These are phyloP conservation scores for Pseudognaphalium luteoalbum DNA, from an alignment of 129 eudicot genomes.

Conservation along the genomic window DNA sequence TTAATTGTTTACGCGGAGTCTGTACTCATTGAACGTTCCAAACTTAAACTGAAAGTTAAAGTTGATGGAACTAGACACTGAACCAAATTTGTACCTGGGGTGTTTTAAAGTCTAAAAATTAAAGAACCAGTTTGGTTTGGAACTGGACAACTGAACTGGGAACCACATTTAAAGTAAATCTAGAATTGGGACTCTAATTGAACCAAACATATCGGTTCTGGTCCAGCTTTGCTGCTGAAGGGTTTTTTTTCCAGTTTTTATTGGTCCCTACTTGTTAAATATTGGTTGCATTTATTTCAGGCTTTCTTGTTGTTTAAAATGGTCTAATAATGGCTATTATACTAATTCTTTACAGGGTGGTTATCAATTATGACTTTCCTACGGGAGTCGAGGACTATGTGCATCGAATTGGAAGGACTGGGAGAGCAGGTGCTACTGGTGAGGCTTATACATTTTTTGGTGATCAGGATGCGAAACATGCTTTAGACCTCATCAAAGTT, in stretches of 20 bases:
- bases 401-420: slow-evolving; percentile 97
- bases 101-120: not conserved
- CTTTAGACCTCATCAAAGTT: slow-evolving; percentile 76
- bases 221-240: no score
- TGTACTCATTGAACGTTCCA: not conserved
- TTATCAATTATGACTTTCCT: slow-evolving; percentile 89
- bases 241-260: no score
- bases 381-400: slow-evolving; percentile 94
- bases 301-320: not conserved
- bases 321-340: not conserved
- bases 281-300: not conserved
- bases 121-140: not conserved
- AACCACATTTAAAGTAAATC: no score
- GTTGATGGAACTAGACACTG: not conserved
- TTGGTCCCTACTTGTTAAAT: no score
- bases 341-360: slow-evolving; percentile 53
- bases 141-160: not conserved
- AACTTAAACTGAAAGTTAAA: not conserved
- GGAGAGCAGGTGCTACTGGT: slow-evolving; percentile 98
- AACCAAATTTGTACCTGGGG: not conserved
- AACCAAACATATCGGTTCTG: no score
- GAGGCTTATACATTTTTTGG: slow-evolving; percentile 75
- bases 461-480: slow-evolving; percentile 82
- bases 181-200: no score
- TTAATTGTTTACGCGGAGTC: not conserved